Base-by-base conservation (phyloP, 768 basidiomycete genomes). In the Glaciozyma antarctica region DNA sequence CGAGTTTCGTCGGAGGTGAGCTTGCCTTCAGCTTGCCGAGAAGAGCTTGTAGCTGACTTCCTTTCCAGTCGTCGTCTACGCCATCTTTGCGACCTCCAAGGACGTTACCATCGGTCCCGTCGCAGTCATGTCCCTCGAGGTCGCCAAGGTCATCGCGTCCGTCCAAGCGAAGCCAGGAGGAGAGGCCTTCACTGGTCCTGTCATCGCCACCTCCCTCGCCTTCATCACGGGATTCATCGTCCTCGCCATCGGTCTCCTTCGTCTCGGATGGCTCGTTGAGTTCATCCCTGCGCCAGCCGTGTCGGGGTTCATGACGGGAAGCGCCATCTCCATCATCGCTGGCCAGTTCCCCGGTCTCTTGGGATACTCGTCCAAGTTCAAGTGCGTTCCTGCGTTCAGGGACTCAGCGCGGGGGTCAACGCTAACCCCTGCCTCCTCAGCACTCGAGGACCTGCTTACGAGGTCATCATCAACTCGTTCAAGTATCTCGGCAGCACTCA, bases 41-140 rank as follows among this genome's bases (percentile, higher is more conserved):
- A n/a, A 24, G 9, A 10, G 2, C 5, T 3, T 12, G n/a, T 10
- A 51, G 49, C 49, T 51, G 49, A 51, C 26, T 16, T 1, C 49
- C 13, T n/a, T 51, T 7, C 5, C 53, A 38, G 86, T 88, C 30
- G 77, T 89, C 64, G 78, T 86, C 64, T 95, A 93, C 77, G 90
- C 90, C 87, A 83, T 95, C 78, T 97, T 98, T 74, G 94, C 92
- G 28, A 98, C 95, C 0, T 90, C 90, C 34, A 97, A 97, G 77
- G 95, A 99, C 30, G 72, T 99, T 49, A 93, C 91, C n/a, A 98
- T 99, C 71, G 95, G 95, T 58, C 95, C 95, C 3, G 94, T 98
- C 71, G 94, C 95, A 12, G 94, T 99, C 75, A 95, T 99, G 92
- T 93, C 90, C 3, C 82, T 95, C 58, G 87, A 88, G 24, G 84